A percentile compares a stretch with the other conserved stretches of the same genome.
These are phyloP conservation scores for Colletotrichum falcatum DNA, from an alignment of 2,329 filamentous ascomycete species.

Conservation along the genomic window DNA sequence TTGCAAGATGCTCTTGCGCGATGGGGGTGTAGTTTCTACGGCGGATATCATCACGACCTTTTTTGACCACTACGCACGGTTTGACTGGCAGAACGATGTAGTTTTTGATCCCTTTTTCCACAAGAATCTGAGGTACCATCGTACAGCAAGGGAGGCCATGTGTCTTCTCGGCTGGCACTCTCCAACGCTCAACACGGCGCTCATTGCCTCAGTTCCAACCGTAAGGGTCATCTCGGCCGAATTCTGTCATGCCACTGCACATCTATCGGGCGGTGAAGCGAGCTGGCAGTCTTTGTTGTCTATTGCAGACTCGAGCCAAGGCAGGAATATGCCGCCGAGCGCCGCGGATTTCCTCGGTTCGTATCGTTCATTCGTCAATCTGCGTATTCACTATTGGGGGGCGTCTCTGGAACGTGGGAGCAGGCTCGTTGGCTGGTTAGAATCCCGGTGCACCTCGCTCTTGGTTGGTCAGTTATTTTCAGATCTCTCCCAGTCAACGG, in stretches of 20 bases:
- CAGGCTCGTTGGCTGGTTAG: constrained; percentile 71
- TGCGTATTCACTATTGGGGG: constrained; percentile 76
- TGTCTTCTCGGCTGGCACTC: constrained; percentile 72
- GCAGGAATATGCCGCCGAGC: constrained; percentile 43
- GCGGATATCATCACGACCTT: constrained; percentile 69
- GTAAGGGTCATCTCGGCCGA: constrained; percentile 64
- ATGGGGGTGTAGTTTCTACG: constrained; percentile 54
- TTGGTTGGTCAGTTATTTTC: constrained; percentile 63
- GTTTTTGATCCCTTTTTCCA: constrained; percentile 73
- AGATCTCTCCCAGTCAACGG: neutral
- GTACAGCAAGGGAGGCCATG: constrained; percentile 69
- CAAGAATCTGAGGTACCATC: constrained; percentile 61
- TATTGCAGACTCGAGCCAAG: neutral
- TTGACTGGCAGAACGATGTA: constrained; percentile 67
- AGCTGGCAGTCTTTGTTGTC: constrained; percentile 60
- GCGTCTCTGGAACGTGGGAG: constrained; percentile 65
- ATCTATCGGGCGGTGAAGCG: constrained; percentile 52
- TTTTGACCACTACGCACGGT: constrained; percentile 71
- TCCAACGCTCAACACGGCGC: constrained; percentile 70
- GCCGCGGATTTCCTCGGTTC: constrained; percentile 61
- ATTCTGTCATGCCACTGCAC: constrained; percentile 58
- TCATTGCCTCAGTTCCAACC: constrained; percentile 65
- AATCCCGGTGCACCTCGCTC: constrained; percentile 68
- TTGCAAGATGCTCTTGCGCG: constrained; percentile 64
- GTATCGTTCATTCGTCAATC: constrained; percentile 68